Conservation (phyloP, 495 filamentous ascomycete species). For the Tetracladium marchalianum region DNA sequence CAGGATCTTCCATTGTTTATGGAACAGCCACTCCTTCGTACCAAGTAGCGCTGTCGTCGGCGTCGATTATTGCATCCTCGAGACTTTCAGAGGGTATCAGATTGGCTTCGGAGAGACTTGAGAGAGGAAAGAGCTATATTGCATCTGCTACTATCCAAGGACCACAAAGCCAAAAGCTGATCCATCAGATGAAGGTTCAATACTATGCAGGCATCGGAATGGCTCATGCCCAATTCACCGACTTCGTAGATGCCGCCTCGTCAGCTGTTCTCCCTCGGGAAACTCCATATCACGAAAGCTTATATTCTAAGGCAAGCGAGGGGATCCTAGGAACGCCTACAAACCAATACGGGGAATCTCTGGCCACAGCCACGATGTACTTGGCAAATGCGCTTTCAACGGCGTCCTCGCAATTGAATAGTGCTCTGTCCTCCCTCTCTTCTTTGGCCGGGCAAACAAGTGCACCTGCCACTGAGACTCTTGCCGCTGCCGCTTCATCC, state of each 20-base stretch:
- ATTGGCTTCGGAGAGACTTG: slow-evolving; percentile 55
- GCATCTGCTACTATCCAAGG: slow-evolving; percentile 45
- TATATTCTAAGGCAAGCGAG: slow-evolving; percentile 10
- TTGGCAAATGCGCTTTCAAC: slow-evolving; percentile 25
- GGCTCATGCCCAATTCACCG: slow-evolving; percentile 67
- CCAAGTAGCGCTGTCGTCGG: slow-evolving; percentile 36
- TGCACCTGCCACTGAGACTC: slow-evolving; percentile 7
- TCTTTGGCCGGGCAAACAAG: slow-evolving; percentile 3
- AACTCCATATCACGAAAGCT: slow-evolving; percentile 20
- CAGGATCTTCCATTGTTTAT: slow-evolving; percentile 34
- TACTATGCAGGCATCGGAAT: slow-evolving; percentile 72
- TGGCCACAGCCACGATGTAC: slow-evolving; percentile 36
- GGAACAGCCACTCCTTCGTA: slow-evolving; percentile 31
- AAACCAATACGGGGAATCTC: slow-evolving; percentile 25
- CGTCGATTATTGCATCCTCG: slow-evolving; percentile 56
- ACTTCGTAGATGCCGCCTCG: slow-evolving; percentile 60
- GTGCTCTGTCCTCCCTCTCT: slow-evolving; percentile 3
- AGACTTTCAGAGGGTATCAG: slow-evolving; percentile 53
- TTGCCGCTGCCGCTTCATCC: slow-evolving; percentile 13
- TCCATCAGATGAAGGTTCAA: slow-evolving; percentile 52
- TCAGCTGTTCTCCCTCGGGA: slow-evolving; percentile 43
- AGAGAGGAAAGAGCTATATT: slow-evolving; percentile 46
- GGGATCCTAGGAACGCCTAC: slow-evolving; percentile 23
- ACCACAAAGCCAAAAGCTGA: slow-evolving; percentile 36
- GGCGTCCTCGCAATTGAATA: slow-evolving; percentile 6